A percentile compares a stretch with the other conserved stretches of the same genome.
These are phyloP conservation scores for Leishmania tropica DNA, from an alignment of 208 protist species.

Conservation along the genomic window DNA sequence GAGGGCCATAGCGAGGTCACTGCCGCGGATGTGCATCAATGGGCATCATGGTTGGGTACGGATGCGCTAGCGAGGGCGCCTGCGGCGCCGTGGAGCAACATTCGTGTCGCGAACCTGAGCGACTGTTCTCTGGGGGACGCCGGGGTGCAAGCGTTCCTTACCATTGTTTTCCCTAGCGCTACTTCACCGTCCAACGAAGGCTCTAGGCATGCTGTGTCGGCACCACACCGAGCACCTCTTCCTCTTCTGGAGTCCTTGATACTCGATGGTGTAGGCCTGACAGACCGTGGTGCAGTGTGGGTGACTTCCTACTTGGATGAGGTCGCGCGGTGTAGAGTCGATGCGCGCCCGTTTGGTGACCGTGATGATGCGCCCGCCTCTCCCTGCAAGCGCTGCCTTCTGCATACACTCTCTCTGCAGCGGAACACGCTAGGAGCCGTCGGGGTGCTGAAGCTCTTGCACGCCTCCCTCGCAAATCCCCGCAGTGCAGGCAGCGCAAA, in stretches of 20 bases:
- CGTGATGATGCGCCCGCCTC: not conserved
- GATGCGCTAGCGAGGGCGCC: not conserved
- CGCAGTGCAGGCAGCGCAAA: not conserved
- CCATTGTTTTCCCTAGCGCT: constrained; percentile 3
- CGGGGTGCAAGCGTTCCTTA: constrained; percentile 17
- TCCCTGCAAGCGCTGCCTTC: not conserved
- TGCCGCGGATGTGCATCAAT: not conserved
- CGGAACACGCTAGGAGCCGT: constrained; percentile 9
- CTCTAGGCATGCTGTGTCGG: not conserved
- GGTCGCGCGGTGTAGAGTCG: not conserved
- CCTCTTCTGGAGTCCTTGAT: not conserved
- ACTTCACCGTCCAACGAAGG: not conserved
- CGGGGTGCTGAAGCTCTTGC: constrained; percentile 6
- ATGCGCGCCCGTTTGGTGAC: too few species aligned
- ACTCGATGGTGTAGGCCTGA: constrained; percentile 20
- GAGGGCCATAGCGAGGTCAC: constrained; percentile 9
- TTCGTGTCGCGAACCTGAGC: constrained; percentile 16
- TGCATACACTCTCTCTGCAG: constrained; percentile 16
- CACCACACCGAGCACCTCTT: not conserved
- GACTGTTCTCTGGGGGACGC: constrained; percentile 15
- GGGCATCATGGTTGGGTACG: not conserved
- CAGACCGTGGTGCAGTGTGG: constrained; percentile 7
- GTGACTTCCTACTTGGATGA: not conserved
- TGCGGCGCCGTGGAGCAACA: not conserved
- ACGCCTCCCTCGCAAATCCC: not conserved